Evolutionary conservation across 805 yeast species (phyloP).

Genomic region (Metschnikowia hibisci): DNA sequence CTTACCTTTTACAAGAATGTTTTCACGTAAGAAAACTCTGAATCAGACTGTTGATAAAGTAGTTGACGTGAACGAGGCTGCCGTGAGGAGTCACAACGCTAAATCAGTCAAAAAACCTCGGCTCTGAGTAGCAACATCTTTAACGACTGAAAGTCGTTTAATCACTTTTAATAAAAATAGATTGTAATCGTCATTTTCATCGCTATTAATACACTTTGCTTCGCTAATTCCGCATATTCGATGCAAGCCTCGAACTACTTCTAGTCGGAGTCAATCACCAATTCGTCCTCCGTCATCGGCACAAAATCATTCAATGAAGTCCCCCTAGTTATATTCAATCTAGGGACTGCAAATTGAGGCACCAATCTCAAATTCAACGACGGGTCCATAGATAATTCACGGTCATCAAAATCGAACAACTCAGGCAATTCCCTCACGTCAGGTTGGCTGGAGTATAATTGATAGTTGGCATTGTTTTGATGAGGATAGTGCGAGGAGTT

Average conservation of each 20-base stretch:
- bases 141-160: neutral
- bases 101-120: slow-evolving; percentile 35
- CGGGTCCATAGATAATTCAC: slow-evolving; percentile 49
- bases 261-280: slow-evolving; percentile 32
- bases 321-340: slow-evolving; percentile 25
- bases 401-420: slow-evolving; percentile 48
- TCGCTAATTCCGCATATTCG: neutral
- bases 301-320: slow-evolving; percentile 31
- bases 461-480: slow-evolving; percentile 42
- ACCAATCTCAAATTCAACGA: slow-evolving; percentile 36
- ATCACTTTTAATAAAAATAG: neutral
- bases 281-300: slow-evolving; percentile 30
- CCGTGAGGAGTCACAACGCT: slow-evolving; percentile 9
- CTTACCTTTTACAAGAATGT: slow-evolving; percentile 38
- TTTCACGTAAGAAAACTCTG: slow-evolving; percentile 6
- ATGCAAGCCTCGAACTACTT: neutral
- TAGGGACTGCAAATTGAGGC: slow-evolving; percentile 36
- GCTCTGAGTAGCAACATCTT: slow-evolving; percentile 17
- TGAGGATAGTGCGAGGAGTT: slow-evolving; percentile 22
- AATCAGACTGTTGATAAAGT: neutral
- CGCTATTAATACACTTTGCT: slow-evolving; percentile 1
- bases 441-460: slow-evolving; percentile 36
- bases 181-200: slow-evolving; percentile 2
- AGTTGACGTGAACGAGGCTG: slow-evolving; percentile 6
- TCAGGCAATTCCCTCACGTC: slow-evolving; percentile 44